Evolutionary conservation across 164 flowering plant genomes (phyloP).

Genomic region (Berberis thunbergii): DNA sequence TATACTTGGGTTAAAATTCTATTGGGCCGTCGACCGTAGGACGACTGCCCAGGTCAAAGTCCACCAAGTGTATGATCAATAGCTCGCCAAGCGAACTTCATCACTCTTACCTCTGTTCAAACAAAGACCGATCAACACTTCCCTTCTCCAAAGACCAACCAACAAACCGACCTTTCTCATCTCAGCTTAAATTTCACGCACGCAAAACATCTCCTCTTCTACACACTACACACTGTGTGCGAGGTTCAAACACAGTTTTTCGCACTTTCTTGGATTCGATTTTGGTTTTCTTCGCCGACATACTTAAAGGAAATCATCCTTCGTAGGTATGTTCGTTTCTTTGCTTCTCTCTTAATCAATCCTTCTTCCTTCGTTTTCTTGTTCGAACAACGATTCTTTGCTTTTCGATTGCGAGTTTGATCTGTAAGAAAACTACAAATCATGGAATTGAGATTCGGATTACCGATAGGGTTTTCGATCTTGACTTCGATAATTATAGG

Average conservation of each 20-base stretch:
- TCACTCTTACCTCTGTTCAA: too few relatives aligned
- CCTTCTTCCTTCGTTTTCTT: too few relatives aligned
- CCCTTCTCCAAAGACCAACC: too few relatives aligned
- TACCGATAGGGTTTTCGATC: slow-evolving; percentile 18
- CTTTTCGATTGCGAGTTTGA: background rate
- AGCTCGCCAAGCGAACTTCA: too few relatives aligned
- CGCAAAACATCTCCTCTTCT: background rate
- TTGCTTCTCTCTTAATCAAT: background rate
- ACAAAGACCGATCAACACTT: too few relatives aligned
- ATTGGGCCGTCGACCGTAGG: too few relatives aligned
- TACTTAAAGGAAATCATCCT: background rate
- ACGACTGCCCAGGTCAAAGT: too few relatives aligned
- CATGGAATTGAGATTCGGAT: slow-evolving; percentile 11
- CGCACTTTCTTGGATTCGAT: background rate
- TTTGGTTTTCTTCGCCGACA: background rate
- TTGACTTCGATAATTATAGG: slow-evolving; percentile 9
- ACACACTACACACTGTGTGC: background rate
- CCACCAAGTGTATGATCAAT: too few relatives aligned
- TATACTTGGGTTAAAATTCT: too few relatives aligned
- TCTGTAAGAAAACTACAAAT: background rate
- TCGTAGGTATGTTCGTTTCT: background rate
- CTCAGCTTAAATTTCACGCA: background rate
- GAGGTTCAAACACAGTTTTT: too few relatives aligned
- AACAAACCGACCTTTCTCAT: too few relatives aligned
- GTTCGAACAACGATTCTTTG: background rate